Percentiles rank a stretch among this genome's conserved stretches.
These are phyloP conservation scores for Centrapalus pauciflorus DNA, from an alignment of 129 eudicot genomes.

Conservation along the genomic window DNA sequence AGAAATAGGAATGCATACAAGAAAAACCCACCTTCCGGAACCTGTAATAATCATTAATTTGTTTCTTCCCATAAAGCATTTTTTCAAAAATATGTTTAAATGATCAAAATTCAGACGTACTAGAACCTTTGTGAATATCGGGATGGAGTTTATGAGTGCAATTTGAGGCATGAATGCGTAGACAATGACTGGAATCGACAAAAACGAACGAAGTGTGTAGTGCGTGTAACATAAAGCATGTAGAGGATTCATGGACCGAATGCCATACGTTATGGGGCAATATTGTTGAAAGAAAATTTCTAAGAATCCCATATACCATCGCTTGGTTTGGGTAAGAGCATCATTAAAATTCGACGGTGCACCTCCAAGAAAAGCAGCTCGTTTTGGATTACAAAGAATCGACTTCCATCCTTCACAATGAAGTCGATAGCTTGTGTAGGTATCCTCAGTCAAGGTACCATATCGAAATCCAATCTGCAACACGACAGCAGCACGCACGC, in stretches of 20 bases:
- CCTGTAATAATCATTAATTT: slow-evolving; percentile 24
- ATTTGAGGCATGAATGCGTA: slow-evolving; percentile 55
- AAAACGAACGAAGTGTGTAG: slow-evolving; percentile 37
- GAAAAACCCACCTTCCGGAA: slow-evolving; percentile 31
- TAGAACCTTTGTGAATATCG: slow-evolving; percentile 37
- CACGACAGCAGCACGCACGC: background rate
- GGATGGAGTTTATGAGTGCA: slow-evolving; percentile 24
- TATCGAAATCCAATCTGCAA: slow-evolving; percentile 59
- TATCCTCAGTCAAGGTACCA: slow-evolving; percentile 55
- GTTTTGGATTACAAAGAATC: slow-evolving; percentile 36
- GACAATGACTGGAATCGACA: slow-evolving; percentile 36
- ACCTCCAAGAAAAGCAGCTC: slow-evolving; percentile 53
- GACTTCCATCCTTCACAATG: slow-evolving; percentile 55
- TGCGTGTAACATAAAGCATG: slow-evolving; percentile 40
- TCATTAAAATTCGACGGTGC: slow-evolving; percentile 36
- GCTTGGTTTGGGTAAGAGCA: slow-evolving; percentile 36
- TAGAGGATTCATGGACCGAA: slow-evolving; percentile 26
- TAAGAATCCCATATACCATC: slow-evolving; percentile 55
- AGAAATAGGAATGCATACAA: slow-evolving; percentile 40
- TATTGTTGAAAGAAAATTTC: slow-evolving; percentile 33
- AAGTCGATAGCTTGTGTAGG: slow-evolving; percentile 31
- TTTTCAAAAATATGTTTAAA: background rate
- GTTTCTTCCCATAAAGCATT: background rate
- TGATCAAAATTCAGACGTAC: background rate
- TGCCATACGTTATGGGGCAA: slow-evolving; percentile 31